These are phyloP conservation scores for Nicotiana noctiflora DNA, from an alignment of 257 asterid genomes.

Conservation along the genomic window DNA sequence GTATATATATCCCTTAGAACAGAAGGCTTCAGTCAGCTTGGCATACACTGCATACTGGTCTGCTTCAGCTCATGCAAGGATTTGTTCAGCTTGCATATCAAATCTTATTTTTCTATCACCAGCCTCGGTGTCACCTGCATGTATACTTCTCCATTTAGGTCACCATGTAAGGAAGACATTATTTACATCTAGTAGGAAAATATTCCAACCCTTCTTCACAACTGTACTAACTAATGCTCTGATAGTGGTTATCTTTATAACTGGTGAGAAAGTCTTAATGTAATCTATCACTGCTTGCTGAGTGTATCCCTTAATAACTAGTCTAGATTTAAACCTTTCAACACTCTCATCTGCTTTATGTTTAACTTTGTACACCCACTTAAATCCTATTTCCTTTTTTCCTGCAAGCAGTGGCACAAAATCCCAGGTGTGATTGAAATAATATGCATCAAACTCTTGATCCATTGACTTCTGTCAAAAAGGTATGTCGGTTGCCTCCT, in stretches of 20 bases:
- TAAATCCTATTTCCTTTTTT: neutral
- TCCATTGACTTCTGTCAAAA: neutral
- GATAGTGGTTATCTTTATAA: neutral
- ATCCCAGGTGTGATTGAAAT: neutral
- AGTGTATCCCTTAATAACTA: neutral
- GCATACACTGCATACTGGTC: neutral
- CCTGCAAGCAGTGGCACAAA: neutral
- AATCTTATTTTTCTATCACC: too few species aligned
- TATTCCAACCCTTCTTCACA: neutral
- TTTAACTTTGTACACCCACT: neutral
- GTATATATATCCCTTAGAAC: neutral
- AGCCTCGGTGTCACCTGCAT: neutral
- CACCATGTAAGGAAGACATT: neutral
- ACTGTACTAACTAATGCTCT: neutral
- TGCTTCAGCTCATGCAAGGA: neutral
- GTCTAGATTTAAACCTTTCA: neutral
- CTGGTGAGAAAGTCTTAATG: neutral
- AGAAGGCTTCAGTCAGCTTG: neutral
- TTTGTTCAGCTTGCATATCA: neutral
- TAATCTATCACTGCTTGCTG: neutral
- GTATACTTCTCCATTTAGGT: neutral
- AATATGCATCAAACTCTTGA: neutral
- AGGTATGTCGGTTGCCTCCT: neutral
- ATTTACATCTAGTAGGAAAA: neutral
- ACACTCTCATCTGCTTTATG: neutral